Conservation (phyloP, 2,329 filamentous ascomycete species). For the Stromatinia cepivora region DNA sequence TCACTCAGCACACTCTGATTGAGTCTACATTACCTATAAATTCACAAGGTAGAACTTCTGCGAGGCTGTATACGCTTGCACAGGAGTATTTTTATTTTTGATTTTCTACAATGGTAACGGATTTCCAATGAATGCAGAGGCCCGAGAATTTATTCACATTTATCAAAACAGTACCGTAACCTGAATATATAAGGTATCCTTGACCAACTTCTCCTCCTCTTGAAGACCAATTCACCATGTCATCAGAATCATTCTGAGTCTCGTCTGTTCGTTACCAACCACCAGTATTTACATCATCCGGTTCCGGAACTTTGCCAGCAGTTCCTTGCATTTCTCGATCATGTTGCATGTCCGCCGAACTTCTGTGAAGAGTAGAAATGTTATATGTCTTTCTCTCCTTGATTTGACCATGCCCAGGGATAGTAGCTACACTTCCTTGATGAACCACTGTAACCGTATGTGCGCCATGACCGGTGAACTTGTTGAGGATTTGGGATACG, state of each 20-base stretch:
- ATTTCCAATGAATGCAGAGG: neutral
- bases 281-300: conserved; percentile 20
- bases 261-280: conserved; percentile 3
- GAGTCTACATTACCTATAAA: neutral
- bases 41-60: neutral
- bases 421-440: conserved; percentile 13
- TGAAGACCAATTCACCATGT: neutral
- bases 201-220: neutral
- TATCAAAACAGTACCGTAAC: neutral
- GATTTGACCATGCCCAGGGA: neutral
- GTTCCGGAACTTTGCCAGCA: conserved; percentile 16
- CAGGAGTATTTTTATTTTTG: too few relatives aligned
- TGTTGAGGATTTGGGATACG: conserved; percentile 18
- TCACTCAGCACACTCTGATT: too few relatives aligned
- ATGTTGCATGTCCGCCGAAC: conserved; percentile 14
- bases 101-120: neutral
- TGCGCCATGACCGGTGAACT: conserved; percentile 15
- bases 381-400: conserved; percentile 14
- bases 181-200: neutral
- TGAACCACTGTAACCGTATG: conserved; percentile 19
- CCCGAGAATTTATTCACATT: neutral
- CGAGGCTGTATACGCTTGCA: neutral
- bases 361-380: conserved; percentile 10
- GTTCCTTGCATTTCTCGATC: conserved; percentile 15
- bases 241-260: neutral